Evolutionary conservation across 768 basidiomycete genomes (phyloP).

Genomic region (Mycena vulgaris): DNA sequence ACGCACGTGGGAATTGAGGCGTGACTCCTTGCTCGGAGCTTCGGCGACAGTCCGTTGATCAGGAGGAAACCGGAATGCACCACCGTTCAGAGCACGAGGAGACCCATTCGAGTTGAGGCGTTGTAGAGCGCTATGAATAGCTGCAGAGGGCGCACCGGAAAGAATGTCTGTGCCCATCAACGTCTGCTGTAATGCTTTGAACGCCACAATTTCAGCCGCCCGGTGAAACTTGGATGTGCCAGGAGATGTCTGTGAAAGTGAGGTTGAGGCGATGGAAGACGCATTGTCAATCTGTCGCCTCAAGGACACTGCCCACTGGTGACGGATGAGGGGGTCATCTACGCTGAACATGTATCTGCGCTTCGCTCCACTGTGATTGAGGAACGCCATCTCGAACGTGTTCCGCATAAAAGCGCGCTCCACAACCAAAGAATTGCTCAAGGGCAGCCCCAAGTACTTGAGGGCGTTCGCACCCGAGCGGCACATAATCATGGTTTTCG

Average conservation of each 20-base stretch:
- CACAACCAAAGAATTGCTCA: conserved; percentile 82
- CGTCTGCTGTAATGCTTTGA: conserved; percentile 89
- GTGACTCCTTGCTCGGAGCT: conserved; percentile 38
- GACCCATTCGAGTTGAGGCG: conserved; percentile 44
- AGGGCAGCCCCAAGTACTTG: conserved; percentile 85
- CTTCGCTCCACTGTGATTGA: conserved; percentile 74
- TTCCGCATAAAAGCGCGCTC: conserved; percentile 97
- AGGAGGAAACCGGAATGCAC: conserved; percentile 38
- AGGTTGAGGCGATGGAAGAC: conserved; percentile 45
- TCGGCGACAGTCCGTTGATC: conserved; percentile 34
- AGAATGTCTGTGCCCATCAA: conserved; percentile 63
- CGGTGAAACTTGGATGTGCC: conserved; percentile 66
- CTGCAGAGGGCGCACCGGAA: conserved; percentile 31
- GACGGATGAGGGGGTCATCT: conserved; percentile 81
- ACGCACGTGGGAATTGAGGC: conserved; percentile 60
- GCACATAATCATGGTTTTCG: conserved; percentile 87
- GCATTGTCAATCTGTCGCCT: conserved; percentile 76
- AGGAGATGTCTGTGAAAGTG: conserved; percentile 53
- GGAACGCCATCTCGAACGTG: conserved; percentile 94
- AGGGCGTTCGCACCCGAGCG: conserved; percentile 89
- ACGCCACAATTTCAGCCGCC: conserved; percentile 83
- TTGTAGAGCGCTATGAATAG: conserved; percentile 48
- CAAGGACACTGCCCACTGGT: conserved; percentile 81
- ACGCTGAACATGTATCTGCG: conserved; percentile 97
- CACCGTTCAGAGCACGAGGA: conserved; percentile 36